Percentiles rank a stretch among this genome's conserved stretches.
Evolutionary conservation across 257 asterid species (phyloP).

Genomic region (Salvia splendens): DNA sequence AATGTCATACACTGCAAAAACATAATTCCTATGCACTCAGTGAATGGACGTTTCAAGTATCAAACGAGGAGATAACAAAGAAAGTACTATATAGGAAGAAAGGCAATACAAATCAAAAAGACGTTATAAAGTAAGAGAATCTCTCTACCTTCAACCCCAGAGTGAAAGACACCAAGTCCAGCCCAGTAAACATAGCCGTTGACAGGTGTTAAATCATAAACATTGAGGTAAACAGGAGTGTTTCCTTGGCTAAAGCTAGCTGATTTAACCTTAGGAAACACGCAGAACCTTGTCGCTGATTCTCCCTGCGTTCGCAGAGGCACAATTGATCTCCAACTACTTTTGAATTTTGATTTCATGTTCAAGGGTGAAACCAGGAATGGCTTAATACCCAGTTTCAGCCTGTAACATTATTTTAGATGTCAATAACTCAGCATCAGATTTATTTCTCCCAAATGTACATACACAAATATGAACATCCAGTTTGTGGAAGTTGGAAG

Average conservation of each 20-base stretch:
- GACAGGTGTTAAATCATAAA: constrained; percentile 70
- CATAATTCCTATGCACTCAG: constrained; percentile 1
- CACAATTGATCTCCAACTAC: constrained; percentile 56
- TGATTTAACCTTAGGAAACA: constrained; percentile 61
- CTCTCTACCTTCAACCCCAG: constrained; percentile 81
- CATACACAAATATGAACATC: not conserved
- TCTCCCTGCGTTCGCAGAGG: constrained; percentile 53
- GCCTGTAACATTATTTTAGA: constrained; percentile 39
- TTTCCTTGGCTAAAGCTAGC: constrained; percentile 43
- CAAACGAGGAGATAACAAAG: not conserved
- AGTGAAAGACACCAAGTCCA: constrained; percentile 85
- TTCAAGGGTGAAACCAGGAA: constrained; percentile 44
- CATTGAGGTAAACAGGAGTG: constrained; percentile 75
- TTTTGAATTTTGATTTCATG: constrained; percentile 52
- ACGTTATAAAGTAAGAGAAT: constrained; percentile 21
- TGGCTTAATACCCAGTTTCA: constrained; percentile 37
- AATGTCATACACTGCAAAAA: constrained; percentile 62
- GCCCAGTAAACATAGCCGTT: constrained; percentile 88
- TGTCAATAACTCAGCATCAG: constrained; percentile 19
- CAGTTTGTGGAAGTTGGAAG: not conserved
- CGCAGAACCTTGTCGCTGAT: constrained; percentile 45
- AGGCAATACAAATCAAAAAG: constrained; percentile 13
- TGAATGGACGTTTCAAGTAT: not conserved
- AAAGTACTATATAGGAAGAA: not conserved
- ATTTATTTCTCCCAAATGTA: not conserved